phyloP scores from a whole-genome alignment of 805 yeast genomes.

The Cyberlindnera maritima region DNA sequence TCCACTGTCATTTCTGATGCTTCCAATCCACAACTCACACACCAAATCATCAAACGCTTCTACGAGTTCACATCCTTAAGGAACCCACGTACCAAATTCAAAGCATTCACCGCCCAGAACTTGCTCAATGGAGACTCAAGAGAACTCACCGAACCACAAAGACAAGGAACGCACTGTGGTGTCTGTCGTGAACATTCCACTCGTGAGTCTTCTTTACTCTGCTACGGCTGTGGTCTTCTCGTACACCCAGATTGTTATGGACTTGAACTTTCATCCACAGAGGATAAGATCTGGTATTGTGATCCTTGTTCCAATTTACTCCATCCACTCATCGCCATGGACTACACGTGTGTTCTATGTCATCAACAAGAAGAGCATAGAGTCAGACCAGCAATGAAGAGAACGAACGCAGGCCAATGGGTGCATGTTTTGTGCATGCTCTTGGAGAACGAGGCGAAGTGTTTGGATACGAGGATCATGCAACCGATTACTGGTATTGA shows the following conservation, averaged over 20 bases:
- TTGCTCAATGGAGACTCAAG: not conserved
- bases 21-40: slow-evolving; percentile 7
- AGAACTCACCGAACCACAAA: not conserved
- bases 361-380: slow-evolving; percentile 25
- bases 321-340: slow-evolving; percentile 54
- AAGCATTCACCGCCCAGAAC: slow-evolving; percentile 21
- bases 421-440: slow-evolving; percentile 73
- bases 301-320: slow-evolving; percentile 74
- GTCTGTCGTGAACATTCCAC: slow-evolving; percentile 49
- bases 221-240: slow-evolving; percentile 63
- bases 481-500: slow-evolving; percentile 47
- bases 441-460: slow-evolving; percentile 44
- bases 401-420: slow-evolving; percentile 72
- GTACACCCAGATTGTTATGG: slow-evolving; percentile 78
- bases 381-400: slow-evolving; percentile 59
- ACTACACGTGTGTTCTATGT: slow-evolving; percentile 69
- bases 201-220: slow-evolving; percentile 41
- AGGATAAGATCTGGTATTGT: slow-evolving; percentile 56
- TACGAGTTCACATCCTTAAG: slow-evolving; percentile 17
- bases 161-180: slow-evolving; percentile 38
- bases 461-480: slow-evolving; percentile 38
- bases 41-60: slow-evolving; percentile 17
- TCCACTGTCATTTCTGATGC: not conserved
- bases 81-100: slow-evolving; percentile 21
- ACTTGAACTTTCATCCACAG: slow-evolving; percentile 22